Conservation (phyloP, 345 rosid species). For the Eucalyptus rudis region DNA sequence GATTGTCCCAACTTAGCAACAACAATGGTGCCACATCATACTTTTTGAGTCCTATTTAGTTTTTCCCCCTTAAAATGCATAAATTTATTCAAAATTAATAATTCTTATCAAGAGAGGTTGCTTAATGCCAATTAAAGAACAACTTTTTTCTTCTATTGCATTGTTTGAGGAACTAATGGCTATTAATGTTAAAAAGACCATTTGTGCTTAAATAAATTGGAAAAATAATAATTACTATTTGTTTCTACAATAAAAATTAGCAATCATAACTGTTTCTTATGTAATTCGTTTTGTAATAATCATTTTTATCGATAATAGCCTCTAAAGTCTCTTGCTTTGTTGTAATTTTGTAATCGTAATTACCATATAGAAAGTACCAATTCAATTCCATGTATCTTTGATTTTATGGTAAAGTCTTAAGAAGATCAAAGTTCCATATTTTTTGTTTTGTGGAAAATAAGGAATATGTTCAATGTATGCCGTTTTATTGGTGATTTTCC, state of each 20-base stretch:
- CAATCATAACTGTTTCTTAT: not conserved
- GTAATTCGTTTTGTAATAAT: not conserved
- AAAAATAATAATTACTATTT: not conserved
- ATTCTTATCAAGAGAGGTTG: not conserved
- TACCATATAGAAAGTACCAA: not conserved
- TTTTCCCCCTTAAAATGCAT: not conserved
- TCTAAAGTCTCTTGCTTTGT: not conserved
- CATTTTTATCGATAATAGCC: not conserved
- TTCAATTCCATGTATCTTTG: not conserved
- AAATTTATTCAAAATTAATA: not conserved
- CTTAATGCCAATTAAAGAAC: not conserved
- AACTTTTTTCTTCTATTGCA: not conserved
- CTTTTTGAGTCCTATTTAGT: not conserved
- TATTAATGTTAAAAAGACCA: not conserved
- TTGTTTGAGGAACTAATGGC: not conserved
- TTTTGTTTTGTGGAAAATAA: not conserved
- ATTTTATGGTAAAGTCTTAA: not conserved
- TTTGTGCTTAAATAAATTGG: not conserved
- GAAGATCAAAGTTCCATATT: not conserved
- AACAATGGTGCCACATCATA: not conserved
- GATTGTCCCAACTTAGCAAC: not conserved
- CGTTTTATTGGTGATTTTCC: not conserved
- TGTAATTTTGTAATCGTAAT: not conserved
- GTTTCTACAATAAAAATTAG: not conserved
- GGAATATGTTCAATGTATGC: not conserved